These are phyloP conservation scores for Scheffersomyces ergatensis DNA, from an alignment of 805 yeast genomes.

Conservation along the genomic window DNA sequence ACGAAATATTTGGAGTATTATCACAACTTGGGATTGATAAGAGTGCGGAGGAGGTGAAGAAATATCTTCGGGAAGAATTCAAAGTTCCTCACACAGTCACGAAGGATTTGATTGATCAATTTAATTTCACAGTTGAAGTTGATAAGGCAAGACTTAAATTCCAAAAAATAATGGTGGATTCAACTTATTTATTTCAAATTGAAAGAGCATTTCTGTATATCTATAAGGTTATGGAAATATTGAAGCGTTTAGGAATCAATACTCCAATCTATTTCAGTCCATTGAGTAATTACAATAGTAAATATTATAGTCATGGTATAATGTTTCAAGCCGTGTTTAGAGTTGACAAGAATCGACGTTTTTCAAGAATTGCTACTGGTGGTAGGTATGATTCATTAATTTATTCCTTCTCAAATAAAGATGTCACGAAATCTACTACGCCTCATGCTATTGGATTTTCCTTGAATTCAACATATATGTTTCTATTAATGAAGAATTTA, in stretches of 20 bases:
- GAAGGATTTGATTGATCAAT: constrained; percentile 70
- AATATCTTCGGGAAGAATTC: constrained; percentile 47
- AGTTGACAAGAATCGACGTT: constrained; percentile 46
- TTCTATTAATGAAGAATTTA: constrained; percentile 32
- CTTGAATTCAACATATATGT: constrained; percentile 51
- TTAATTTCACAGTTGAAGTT: constrained; percentile 73
- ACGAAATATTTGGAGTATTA: constrained; percentile 66
- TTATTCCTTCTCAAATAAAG: constrained; percentile 56
- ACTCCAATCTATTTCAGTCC: constrained; percentile 69
- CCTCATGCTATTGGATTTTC: constrained; percentile 80
- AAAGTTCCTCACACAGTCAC: constrained; percentile 78
- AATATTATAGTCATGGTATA: constrained; percentile 74
- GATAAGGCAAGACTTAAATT: constrained; percentile 62
- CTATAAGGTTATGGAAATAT: constrained; percentile 51
- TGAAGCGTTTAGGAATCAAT: constrained; percentile 58
- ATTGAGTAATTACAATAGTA: constrained; percentile 75
- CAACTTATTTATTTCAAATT: constrained; percentile 58
- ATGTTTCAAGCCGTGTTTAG: constrained; percentile 87
- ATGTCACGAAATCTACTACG: constrained; percentile 18
- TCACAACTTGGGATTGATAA: constrained; percentile 75
- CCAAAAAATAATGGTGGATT: constrained; percentile 69
- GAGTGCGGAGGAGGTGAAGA: constrained; percentile 55
- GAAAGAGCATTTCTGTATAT: constrained; percentile 65
- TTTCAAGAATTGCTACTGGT: constrained; percentile 74
- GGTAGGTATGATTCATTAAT: constrained; percentile 87